These are phyloP conservation scores for Trametopsis cervina DNA, from an alignment of 768 basidiomycete species.

Conservation along the genomic window DNA sequence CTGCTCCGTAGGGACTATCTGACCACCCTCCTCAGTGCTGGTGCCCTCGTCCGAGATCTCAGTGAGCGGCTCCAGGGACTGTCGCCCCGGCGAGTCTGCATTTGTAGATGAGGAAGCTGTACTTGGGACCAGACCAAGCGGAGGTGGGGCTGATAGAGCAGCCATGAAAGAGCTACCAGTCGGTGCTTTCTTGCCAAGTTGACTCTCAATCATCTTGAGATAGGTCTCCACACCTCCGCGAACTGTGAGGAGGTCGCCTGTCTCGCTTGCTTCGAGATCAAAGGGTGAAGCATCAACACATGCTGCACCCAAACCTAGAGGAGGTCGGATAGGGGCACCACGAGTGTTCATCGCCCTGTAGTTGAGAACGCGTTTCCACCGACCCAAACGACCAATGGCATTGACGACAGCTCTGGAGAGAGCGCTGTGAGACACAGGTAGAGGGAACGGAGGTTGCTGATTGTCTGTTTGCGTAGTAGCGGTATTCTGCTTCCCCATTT, in stretches of 20 bases:
- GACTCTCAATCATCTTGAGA: slow-evolving; percentile 46
- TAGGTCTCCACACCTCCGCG: slow-evolving; percentile 63
- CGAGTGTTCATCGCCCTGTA: slow-evolving; percentile 25
- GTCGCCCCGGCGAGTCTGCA: neutral
- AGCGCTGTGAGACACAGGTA: slow-evolving; percentile 52
- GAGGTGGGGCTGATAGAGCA: neutral
- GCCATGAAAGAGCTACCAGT: neutral
- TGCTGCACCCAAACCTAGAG: slow-evolving; percentile 18
- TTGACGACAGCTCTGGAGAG: slow-evolving; percentile 73
- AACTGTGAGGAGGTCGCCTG: slow-evolving; percentile 53
- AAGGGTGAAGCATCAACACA: slow-evolving; percentile 58
- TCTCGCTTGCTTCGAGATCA: slow-evolving; percentile 57
- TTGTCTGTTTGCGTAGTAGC: slow-evolving; percentile 10
- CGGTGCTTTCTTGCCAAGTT: neutral
- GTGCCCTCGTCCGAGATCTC: slow-evolving; percentile 7
- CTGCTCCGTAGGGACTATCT: neutral
- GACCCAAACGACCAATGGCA: slow-evolving; percentile 76
- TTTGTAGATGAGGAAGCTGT: neutral
- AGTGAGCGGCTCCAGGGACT: slow-evolving; percentile 4
- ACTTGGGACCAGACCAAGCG: neutral
- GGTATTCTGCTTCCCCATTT: slow-evolving; percentile 34
- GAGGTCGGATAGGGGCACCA: slow-evolving; percentile 25
- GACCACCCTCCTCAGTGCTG: neutral
- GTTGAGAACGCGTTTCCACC: slow-evolving; percentile 77
- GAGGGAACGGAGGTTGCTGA: slow-evolving; percentile 24